Percentiles rank a stretch among this genome's conserved stretches.
Conservation (phyloP, 805 yeast species). For the Kazachstania viticola region DNA sequence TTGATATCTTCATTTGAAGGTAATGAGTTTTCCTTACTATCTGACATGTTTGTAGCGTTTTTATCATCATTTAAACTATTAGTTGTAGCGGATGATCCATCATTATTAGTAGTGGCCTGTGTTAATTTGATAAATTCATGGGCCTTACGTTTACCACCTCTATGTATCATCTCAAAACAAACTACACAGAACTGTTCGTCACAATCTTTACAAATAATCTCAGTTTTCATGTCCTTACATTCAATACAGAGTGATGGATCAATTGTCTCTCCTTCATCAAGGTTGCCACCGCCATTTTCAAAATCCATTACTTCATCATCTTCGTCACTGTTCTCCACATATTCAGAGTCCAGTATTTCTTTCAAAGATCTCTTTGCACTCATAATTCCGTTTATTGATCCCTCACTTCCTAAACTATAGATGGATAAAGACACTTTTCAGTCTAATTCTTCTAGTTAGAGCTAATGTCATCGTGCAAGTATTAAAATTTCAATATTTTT, state of each 20-base stretch:
- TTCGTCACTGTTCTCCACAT: conserved; percentile 25
- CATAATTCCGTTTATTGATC: too few species aligned
- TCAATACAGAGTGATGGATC: conserved; percentile 47
- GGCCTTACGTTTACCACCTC: conserved; percentile 48
- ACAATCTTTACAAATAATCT: conserved; percentile 49
- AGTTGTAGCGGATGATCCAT: too few species aligned
- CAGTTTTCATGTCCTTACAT: conserved; percentile 63
- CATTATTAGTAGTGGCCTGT: conserved; percentile 3
- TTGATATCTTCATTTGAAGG: conserved; percentile 14
- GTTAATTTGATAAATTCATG: conserved; percentile 30
- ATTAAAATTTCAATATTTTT: too few species aligned
- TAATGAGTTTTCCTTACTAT: conserved; percentile 10
- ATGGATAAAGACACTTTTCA: too few species aligned
- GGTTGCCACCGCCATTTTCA: conserved; percentile 6
- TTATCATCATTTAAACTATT: conserved; percentile 16
- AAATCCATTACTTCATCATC: conserved; percentile 10
- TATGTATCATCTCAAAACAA: conserved; percentile 56
- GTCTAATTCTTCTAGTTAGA: too few species aligned
- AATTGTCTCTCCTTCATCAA: conserved; percentile 11
- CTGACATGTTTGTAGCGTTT: conserved; percentile 8
- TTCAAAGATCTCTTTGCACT: conserved; percentile 24
- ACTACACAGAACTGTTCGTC: conserved; percentile 59
- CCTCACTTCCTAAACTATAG: too few species aligned
- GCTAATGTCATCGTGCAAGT: too few species aligned
- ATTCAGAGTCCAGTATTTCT: conserved; percentile 31